Evolutionary conservation across 768 basidiomycete species (phyloP).

Genomic region (Leccinum uliginosum): DNA sequence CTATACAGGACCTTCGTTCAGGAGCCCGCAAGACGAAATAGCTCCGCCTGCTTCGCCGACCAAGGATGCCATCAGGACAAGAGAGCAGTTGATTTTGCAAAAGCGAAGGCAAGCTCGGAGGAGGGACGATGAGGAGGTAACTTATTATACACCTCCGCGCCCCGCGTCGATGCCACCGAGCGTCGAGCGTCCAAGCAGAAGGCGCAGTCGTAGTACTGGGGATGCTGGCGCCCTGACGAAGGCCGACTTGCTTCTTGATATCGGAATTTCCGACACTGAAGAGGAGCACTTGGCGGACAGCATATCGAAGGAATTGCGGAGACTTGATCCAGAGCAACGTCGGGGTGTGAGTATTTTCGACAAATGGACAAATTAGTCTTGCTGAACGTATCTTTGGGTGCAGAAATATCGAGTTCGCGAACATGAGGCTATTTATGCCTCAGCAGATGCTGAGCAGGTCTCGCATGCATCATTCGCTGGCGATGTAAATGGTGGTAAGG

Average conservation of each 20-base stretch:
- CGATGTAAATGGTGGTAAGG: conserved; percentile 74
- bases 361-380: background rate
- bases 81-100: conserved; percentile 68
- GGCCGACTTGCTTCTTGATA: conserved; percentile 34
- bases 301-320: conserved; percentile 70
- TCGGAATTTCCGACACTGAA: conserved; percentile 36
- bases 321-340: conserved; percentile 38
- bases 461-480: conserved; percentile 71
- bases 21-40: conserved; percentile 29
- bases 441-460: conserved; percentile 66
- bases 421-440: conserved; percentile 77
- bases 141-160: conserved; percentile 31
- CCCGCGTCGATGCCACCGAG: conserved; percentile 22
- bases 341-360: conserved; percentile 21
- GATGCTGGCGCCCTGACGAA: conserved; percentile 52
- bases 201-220: conserved; percentile 76
- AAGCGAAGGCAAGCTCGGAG: conserved; percentile 61
- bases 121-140: conserved; percentile 46
- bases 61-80: conserved; percentile 61
- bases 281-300: conserved; percentile 61
- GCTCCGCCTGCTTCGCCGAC: conserved; percentile 45
- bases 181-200: conserved; percentile 48
- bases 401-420: conserved; percentile 83
- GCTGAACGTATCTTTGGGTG: conserved; percentile 7
- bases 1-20: conserved; percentile 29